A percentile compares a stretch with the other conserved stretches of the same genome.
phyloP scores from a whole-genome alignment of 805 yeast species.

The Candida maris region DNA sequence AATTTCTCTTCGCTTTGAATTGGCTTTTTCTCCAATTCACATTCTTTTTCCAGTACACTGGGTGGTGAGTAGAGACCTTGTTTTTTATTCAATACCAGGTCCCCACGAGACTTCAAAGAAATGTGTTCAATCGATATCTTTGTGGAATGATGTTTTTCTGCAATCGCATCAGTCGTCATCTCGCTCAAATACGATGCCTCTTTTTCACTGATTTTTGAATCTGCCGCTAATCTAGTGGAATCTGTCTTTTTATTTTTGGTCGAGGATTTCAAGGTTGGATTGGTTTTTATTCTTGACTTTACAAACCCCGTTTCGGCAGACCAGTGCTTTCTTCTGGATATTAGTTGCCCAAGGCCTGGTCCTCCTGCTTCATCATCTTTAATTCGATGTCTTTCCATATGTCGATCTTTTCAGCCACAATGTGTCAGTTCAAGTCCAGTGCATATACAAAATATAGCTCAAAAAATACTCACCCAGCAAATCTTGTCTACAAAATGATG shows the following conservation, averaged over 20 bases:
- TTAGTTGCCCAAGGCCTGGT: slow-evolving; percentile 3
- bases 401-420: slow-evolving; percentile 2
- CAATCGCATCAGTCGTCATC: background rate
- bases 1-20: background rate
- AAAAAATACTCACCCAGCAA: slow-evolving; percentile 1
- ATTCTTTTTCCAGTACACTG: background rate
- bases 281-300: background rate
- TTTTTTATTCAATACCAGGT: too few relatives aligned
- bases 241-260: slow-evolving; percentile 5
- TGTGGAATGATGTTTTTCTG: background rate
- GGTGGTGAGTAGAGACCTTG: background rate
- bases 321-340: slow-evolving; percentile 1
- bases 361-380: slow-evolving; percentile 10
- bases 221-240: too few relatives aligned
- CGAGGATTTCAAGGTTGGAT: background rate
- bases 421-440: background rate
- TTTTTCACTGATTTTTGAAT: background rate
- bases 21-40: background rate
- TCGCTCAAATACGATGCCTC: background rate
- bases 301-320: background rate
- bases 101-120: background rate
- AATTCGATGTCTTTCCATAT: slow-evolving; percentile 5
- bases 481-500: slow-evolving; percentile 5
- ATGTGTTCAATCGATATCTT: background rate
- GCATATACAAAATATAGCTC: background rate